Evolutionary conservation across 257 asterid species (phyloP).

Genomic region (Linaria vulgaris): DNA sequence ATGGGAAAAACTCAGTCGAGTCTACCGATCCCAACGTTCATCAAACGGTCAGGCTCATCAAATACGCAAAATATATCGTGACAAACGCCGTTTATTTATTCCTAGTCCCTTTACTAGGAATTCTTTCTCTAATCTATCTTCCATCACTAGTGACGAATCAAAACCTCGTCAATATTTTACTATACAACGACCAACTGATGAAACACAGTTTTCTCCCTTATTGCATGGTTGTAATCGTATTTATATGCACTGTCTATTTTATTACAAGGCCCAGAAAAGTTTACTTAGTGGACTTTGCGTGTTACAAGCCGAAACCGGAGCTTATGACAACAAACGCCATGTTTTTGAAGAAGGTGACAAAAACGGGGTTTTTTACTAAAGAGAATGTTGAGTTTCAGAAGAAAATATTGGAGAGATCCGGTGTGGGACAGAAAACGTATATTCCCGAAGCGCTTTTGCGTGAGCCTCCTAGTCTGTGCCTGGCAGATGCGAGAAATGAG

Average conservation of each 20-base stretch:
- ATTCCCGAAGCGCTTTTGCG: too few species aligned
- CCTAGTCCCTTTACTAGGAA: constrained; percentile 41
- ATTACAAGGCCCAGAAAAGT: constrained; percentile 63
- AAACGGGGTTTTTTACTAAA: too few species aligned
- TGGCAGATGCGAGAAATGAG: too few species aligned
- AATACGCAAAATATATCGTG: constrained; percentile 59
- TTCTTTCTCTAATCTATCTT: constrained; percentile 35
- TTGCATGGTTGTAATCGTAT: constrained; percentile 42
- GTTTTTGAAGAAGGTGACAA: constrained; percentile 46
- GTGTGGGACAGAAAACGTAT: too few species aligned
- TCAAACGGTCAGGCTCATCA: constrained; percentile 46
- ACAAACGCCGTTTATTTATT: constrained; percentile 50
- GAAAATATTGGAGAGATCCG: too few species aligned
- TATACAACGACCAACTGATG: constrained; percentile 41
- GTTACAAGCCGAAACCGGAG: constrained; percentile 56
- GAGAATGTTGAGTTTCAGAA: too few species aligned
- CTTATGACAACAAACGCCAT: constrained; percentile 49
- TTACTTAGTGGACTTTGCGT: constrained; percentile 61
- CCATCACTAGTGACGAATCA: constrained; percentile 34
- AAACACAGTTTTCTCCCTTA: constrained; percentile 49
- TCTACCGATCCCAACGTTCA: constrained; percentile 47
- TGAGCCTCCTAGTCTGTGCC: too few species aligned
- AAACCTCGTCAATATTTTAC: constrained; percentile 36
- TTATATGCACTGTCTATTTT: constrained; percentile 53
- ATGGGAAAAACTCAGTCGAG: constrained; percentile 38